Percentiles rank a stretch among this genome's conserved stretches.
Conservation (phyloP, 176 grass and related monocot species). For the Pharus latifolius region DNA sequence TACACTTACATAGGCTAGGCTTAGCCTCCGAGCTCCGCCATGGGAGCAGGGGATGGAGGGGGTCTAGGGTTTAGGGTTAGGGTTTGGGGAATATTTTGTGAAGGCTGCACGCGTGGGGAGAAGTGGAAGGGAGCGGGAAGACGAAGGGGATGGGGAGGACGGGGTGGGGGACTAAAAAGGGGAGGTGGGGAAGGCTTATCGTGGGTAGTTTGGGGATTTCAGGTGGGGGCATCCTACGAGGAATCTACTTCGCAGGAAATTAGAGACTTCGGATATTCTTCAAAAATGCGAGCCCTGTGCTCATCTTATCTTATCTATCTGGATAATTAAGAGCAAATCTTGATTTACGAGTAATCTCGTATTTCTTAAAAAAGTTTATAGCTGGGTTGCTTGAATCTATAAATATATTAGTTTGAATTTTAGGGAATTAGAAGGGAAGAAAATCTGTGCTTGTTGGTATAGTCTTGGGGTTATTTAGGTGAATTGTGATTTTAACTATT, state of each 20-base stretch:
- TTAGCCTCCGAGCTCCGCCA: slow-evolving; percentile 30
- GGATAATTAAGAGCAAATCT: too few relatives aligned
- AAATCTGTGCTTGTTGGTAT: too few relatives aligned
- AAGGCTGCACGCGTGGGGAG: too few relatives aligned
- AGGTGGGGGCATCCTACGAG: neutral
- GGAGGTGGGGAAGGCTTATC: neutral
- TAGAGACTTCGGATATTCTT: slow-evolving; percentile 8
- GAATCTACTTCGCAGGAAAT: neutral
- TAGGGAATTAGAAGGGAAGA: too few relatives aligned
- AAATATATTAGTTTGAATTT: too few relatives aligned
- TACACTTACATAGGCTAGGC: neutral
- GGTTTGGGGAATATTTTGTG: neutral
- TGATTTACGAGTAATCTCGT: too few relatives aligned
- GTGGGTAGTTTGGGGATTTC: neutral
- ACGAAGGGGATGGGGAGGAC: neutral
- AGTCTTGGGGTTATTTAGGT: too few relatives aligned
- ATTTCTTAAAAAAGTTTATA: too few relatives aligned
- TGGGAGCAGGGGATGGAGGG: slow-evolving; percentile 8
- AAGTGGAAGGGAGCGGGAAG: slow-evolving; percentile 21
- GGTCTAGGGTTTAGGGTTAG: slow-evolving; percentile 23
- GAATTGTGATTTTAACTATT: too few relatives aligned
- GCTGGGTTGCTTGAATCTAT: too few relatives aligned
- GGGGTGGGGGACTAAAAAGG: neutral
- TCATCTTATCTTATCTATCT: too few relatives aligned
- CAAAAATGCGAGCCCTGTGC: neutral